phyloP scores from a whole-genome alignment of 1,139 yeast genomes.

The Magnusiomyces suaveolens region DNA sequence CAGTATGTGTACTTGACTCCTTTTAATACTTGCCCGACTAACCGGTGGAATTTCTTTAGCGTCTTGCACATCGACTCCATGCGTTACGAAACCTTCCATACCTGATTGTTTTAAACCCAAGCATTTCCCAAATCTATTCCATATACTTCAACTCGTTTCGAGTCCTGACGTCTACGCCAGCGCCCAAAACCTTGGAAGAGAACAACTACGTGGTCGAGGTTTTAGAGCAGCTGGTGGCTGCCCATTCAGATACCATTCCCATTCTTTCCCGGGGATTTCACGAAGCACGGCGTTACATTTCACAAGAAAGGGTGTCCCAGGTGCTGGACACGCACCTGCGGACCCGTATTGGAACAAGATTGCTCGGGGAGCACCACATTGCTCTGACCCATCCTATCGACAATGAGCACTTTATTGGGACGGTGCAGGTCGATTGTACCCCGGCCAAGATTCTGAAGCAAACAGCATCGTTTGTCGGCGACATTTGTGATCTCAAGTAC shows the following conservation, averaged over 20 bases:
- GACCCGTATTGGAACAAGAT: constrained; percentile 77
- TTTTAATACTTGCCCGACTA: not conserved
- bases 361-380: constrained; percentile 78
- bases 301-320: constrained; percentile 42
- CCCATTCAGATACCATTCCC: constrained; percentile 77
- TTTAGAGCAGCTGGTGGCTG: constrained; percentile 51
- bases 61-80: constrained; percentile 49
- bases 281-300: constrained; percentile 53
- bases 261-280: constrained; percentile 71
- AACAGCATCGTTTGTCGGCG: constrained; percentile 69
- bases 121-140: constrained; percentile 70
- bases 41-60: constrained; percentile 11
- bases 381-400: constrained; percentile 43
- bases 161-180: constrained; percentile 39
- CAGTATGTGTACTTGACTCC: constrained; percentile 32
- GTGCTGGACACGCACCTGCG: constrained; percentile 70
- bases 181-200: constrained; percentile 43
- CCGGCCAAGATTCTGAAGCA: constrained; percentile 52
- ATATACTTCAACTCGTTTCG: constrained; percentile 64
- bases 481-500: constrained; percentile 70
- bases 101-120: constrained; percentile 77
- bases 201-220: constrained; percentile 44
- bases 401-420: constrained; percentile 49
- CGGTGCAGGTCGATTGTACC: constrained; percentile 54
- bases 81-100: constrained; percentile 71